A percentile compares a stretch with the other conserved stretches of the same genome.
Evolutionary conservation across 2,329 filamentous ascomycete species (phyloP).

Genomic region (Epichloe elymi): DNA sequence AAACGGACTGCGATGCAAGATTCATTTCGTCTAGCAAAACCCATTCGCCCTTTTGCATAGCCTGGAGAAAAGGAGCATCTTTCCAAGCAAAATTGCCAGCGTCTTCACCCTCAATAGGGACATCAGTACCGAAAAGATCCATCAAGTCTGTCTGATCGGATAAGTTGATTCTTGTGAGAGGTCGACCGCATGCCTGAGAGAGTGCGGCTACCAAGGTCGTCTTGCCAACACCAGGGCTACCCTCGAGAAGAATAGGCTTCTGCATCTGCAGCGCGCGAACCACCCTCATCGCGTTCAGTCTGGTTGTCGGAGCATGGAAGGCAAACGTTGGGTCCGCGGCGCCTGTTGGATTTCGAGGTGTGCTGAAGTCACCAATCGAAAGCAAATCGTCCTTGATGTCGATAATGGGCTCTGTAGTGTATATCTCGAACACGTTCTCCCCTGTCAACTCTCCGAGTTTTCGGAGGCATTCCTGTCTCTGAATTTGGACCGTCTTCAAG

Average conservation of each 20-base stretch:
- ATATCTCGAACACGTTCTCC: constrained; percentile 49
- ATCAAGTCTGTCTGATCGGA: constrained; percentile 97
- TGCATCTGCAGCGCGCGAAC: constrained; percentile 75
- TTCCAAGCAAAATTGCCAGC: constrained; percentile 90
- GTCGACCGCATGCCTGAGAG: constrained; percentile 64
- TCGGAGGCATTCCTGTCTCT: constrained; percentile 59
- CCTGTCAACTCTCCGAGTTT: constrained; percentile 57
- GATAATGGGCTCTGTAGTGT: constrained; percentile 50
- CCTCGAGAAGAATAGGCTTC: constrained; percentile 89
- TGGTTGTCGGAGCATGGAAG: constrained; percentile 80
- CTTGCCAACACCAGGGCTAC: constrained; percentile 96
- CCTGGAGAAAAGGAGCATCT: constrained; percentile 86
- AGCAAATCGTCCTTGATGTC: constrained; percentile 36
- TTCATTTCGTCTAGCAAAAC: constrained; percentile 98
- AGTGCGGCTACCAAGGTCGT: constrained; percentile 84
- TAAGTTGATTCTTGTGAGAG: constrained; percentile 86
- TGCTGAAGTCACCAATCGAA: constrained; percentile 61
- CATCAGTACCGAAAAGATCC: constrained; percentile 93
- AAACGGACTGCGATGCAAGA: constrained; percentile 85
- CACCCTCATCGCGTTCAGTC: constrained; percentile 80
- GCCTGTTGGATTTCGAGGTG: constrained; percentile 37
- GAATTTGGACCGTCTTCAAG: constrained; percentile 52
- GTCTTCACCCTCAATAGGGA: constrained; percentile 83
- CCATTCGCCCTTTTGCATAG: constrained; percentile 96
- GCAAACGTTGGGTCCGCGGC: constrained; percentile 32